Percentiles rank a stretch among this genome's conserved stretches.
phyloP scores from a whole-genome alignment of 192 early-diverging fungal genomes.

The Entomortierella lignicola region DNA sequence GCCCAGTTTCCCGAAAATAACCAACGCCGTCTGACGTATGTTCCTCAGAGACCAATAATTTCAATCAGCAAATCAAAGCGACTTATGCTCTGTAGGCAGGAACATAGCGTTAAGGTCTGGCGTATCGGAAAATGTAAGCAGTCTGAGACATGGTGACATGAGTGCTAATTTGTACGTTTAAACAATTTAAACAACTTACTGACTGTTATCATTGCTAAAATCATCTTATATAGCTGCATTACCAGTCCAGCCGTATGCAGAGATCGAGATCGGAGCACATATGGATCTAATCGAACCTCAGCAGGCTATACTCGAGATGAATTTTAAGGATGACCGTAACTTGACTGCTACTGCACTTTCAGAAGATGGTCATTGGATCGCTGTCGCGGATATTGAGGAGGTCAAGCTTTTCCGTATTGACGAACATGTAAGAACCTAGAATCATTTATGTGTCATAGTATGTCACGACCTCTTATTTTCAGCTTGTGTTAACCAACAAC shows the following conservation, averaged over 20 bases:
- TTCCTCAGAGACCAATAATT: slow-evolving; percentile 68
- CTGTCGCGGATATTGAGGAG: slow-evolving; percentile 80
- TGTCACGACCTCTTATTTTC: background rate
- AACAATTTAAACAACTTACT: too few relatives aligned
- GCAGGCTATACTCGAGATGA: slow-evolving; percentile 78
- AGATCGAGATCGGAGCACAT: slow-evolving; percentile 54
- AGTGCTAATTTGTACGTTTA: too few relatives aligned
- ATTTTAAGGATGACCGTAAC: slow-evolving; percentile 77
- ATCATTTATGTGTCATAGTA: background rate
- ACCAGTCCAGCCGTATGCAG: slow-evolving; percentile 40
- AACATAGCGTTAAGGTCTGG: slow-evolving; percentile 84
- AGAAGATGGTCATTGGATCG: slow-evolving; percentile 84
- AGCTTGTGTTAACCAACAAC: background rate
- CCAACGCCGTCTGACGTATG: slow-evolving; percentile 71
- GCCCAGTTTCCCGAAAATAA: slow-evolving; percentile 69
- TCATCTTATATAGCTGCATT: slow-evolving; percentile 27
- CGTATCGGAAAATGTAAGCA: slow-evolving; percentile 73
- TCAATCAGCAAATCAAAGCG: slow-evolving; percentile 73
- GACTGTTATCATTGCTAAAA: background rate
- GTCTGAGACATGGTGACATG: too few relatives aligned
- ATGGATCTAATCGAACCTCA: slow-evolving; percentile 72
- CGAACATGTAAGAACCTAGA: slow-evolving; percentile 55
- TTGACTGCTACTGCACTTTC: slow-evolving; percentile 82
- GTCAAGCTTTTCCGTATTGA: slow-evolving; percentile 73
- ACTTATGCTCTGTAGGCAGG: slow-evolving; percentile 71